phyloP scores from a whole-genome alignment of 2,329 filamentous ascomycete genomes.

The Chalara sp. region DNA sequence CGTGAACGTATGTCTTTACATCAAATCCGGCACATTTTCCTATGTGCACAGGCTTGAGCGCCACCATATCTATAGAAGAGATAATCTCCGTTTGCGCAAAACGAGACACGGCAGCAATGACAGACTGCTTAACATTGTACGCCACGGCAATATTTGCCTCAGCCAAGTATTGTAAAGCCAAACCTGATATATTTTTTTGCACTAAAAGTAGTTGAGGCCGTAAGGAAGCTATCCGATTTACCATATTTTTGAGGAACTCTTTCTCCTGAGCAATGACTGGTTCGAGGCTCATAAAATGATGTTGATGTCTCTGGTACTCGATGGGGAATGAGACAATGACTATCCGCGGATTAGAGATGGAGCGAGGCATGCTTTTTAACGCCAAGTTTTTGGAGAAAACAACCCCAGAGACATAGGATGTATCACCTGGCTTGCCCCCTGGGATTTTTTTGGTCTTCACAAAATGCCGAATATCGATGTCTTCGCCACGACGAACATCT shows the following conservation, averaged over 20 bases:
- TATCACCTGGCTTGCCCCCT: constrained; percentile 83
- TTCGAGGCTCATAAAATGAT: constrained; percentile 96
- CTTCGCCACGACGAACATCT: constrained; percentile 81
- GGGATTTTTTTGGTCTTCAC: constrained; percentile 97
- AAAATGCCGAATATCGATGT: constrained; percentile 96
- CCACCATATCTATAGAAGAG: constrained; percentile 89
- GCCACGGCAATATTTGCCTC: constrained; percentile 87
- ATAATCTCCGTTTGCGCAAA: constrained; percentile 90
- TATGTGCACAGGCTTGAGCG: constrained; percentile 64
- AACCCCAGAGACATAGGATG: constrained; percentile 91
- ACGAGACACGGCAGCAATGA: constrained; percentile 88
- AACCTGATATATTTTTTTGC: constrained; percentile 84
- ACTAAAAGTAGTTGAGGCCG: constrained; percentile 83
- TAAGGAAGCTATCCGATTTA: constrained; percentile 82
- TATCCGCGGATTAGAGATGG: constrained; percentile 76
- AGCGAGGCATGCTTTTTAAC: constrained; percentile 90
- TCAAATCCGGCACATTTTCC: constrained; percentile 84
- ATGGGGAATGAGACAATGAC: constrained; percentile 92
- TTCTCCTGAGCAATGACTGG: constrained; percentile 95
- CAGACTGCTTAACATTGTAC: constrained; percentile 94
- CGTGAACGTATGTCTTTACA: constrained; percentile 89
- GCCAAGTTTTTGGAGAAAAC: constrained; percentile 97
- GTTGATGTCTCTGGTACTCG: constrained; percentile 86
- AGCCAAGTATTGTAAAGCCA: constrained; percentile 82
- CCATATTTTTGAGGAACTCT: constrained; percentile 85